Base-by-base conservation (phyloP, 1,284 basidiomycete genomes). In the Sanghuangporus sanghuang region DNA sequence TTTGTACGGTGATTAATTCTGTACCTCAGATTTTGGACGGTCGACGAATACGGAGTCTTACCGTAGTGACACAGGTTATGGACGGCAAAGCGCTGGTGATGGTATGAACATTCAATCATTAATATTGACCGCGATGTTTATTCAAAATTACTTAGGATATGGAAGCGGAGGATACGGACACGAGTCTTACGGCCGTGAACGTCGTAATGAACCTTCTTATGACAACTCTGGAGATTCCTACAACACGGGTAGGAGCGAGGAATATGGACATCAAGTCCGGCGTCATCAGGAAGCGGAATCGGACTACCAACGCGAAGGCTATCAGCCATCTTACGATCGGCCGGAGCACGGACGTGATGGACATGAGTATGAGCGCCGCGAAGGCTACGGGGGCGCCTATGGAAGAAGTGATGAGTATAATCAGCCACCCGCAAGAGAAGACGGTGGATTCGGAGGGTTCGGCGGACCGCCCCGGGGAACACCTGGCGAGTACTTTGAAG, bases 271-370 rank as follows among this genome's bases (percentile, higher is more conserved):
- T 46, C 16, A 46, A 38, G 36, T 49, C n/a, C 59, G 40, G n/a
- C 49, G 39, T 27, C 42, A 62, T 18, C 53, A 64, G 8, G 16
- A 59, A 53, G 48, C 50, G 6, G 48, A 53, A 38, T 12, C 27
- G 32, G 39, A 40, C 18, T 50, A 42, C 56, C n/a, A 38, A 36
- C 49, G 46, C 54, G 55, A 63, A 52, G 65, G 59, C 39, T 67
- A 64, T 57, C 59, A 54, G 44, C 61, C 66, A 38, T 62, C 67
- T 21, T 64, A 67, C 39, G 38, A 32, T 27, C 58, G 54, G 55
- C 48, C 63, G 36, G 59, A 21, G 6, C 36, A 61, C 11, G 42
- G 50, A 42, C 59, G 52, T 9, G 61, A 49, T 14, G 65, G 57
- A 35, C 16, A 35, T 14, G 53, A 54, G 18, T 64, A 56, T 48